Evolutionary conservation across 2,329 filamentous ascomycete genomes (phyloP), one percentile per base, ranked within the genome.

Genomic region (Ilyonectria robusta): DNA sequence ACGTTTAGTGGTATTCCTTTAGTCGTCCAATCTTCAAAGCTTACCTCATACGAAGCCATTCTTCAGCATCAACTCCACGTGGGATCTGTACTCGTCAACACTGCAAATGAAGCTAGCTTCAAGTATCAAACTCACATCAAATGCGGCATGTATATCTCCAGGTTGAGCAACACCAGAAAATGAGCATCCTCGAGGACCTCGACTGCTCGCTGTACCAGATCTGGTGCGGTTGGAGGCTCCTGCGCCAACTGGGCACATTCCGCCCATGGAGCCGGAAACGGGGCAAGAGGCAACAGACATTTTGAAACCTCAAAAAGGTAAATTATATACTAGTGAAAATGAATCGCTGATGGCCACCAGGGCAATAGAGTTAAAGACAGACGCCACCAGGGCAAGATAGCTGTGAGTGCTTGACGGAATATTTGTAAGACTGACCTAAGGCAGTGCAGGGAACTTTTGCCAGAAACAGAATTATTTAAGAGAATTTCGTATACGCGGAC

Each of bases 1-100:
- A 2, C 1, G 26, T 23, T 64, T 59, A 64, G 62, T 26, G 5
- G 11, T 5, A 7, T 31, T 33, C 2, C 17, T 13, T 6, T 21
- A 3, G 2, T 11, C 42, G 4, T 13, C 21, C 21, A 7, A 1
- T 6, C 8, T 4, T 26, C n/a, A 7, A 5, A 10, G 48, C 26
- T 17, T 35, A 70, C 71, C 72, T 82, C 78, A 76, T 79, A 17
- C 83, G 80, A 11, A 86, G 77, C 82, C 84, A 86, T 53, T 85
- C 82, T 35, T 82, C 81, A 2, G 80, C 78, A 50, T 86, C 81
- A 4, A 85, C 79, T 0, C 83, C 84, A 33, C 78, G 76, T 1
- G 84, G 83, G 35, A 86, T 85, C 84, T 84, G 2, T 0, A 29
- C 33, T 26, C 15, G 29, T 64, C 9, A 64, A 55, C n/a, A 5